These are phyloP conservation scores for Schizochytrium sp. DNA, from an alignment of 108 stramenopile species.

Conservation along the genomic window DNA sequence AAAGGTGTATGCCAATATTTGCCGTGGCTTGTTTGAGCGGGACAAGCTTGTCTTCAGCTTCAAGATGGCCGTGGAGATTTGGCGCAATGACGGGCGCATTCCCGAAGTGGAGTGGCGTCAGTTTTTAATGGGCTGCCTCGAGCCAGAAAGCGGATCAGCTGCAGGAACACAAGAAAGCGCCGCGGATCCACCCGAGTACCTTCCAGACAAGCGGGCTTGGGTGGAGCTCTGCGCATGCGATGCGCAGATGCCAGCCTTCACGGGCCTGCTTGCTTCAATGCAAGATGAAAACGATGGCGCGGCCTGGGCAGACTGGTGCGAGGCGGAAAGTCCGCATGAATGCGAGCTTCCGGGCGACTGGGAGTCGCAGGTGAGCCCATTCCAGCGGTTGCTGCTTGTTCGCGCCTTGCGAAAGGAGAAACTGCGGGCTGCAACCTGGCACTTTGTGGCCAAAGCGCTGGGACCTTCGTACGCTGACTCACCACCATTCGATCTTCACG, in stretches of 20 bases:
- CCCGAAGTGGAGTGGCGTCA: slow-evolving; percentile 38
- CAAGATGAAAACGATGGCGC: neutral
- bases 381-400: slow-evolving; percentile 40
- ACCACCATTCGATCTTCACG: slow-evolving; percentile 36
- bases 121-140: slow-evolving; percentile 33
- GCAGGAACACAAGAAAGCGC: too few species aligned
- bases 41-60: slow-evolving; percentile 35
- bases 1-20: slow-evolving; percentile 44
- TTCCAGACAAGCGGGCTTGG: slow-evolving; percentile 32
- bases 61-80: slow-evolving; percentile 22
- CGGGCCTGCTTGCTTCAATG: slow-evolving; percentile 7
- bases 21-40: slow-evolving; percentile 42
- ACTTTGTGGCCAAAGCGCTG: slow-evolving; percentile 19
- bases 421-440: slow-evolving; percentile 29
- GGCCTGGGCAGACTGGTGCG: neutral
- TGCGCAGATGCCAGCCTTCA: slow-evolving; percentile 2
- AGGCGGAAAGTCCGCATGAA: slow-evolving; percentile 26
- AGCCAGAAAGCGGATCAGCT: neutral
- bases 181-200: neutral
- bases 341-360: slow-evolving; percentile 27
- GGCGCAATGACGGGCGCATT: neutral
- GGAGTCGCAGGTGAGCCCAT: slow-evolving; percentile 25
- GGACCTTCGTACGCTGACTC: slow-evolving; percentile 19
- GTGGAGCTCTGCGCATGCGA: neutral
- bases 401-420: slow-evolving; percentile 43